A percentile compares a stretch with the other conserved stretches of the same genome.
Evolutionary conservation across 2,329 filamentous ascomycete species (phyloP).

Genomic region (Trichophyton simii): DNA sequence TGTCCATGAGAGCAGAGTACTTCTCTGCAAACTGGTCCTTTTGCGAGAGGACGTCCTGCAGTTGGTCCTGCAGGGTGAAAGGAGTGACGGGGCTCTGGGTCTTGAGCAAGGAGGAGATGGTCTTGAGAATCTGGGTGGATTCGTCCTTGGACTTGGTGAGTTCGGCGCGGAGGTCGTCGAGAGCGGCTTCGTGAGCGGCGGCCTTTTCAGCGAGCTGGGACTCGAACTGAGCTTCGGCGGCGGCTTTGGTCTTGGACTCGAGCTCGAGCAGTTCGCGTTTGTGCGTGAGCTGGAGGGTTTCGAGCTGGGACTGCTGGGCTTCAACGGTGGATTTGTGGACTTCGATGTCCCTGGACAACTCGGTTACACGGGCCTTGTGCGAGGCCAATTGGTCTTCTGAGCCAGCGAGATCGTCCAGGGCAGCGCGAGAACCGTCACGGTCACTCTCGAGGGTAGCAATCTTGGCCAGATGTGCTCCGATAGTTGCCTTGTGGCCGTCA

Average conservation of each 20-base stretch:
- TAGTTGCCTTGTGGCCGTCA: conserved; percentile 64
- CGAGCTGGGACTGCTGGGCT: conserved; percentile 42
- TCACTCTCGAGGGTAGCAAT: conserved; percentile 63
- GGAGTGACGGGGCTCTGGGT: conserved; percentile 38
- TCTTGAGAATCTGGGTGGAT: conserved; percentile 50
- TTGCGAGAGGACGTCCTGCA: conserved; percentile 41
- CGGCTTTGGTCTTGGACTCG: conserved; percentile 26
- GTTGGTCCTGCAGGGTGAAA: conserved; percentile 48
- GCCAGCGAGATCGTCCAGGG: conserved; percentile 55
- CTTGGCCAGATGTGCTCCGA: conserved; percentile 54
- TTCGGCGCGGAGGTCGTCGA: conserved; percentile 49
- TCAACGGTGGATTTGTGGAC: conserved; percentile 44
- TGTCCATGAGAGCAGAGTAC: conserved; percentile 30
- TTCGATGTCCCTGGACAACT: conserved; percentile 46
- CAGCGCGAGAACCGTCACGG: conserved; percentile 51
- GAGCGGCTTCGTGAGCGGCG: conserved; percentile 45
- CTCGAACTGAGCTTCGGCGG: conserved; percentile 27
- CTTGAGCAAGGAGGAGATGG: conserved; percentile 37
- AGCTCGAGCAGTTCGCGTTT: conserved; percentile 31
- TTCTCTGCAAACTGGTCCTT: conserved; percentile 33
- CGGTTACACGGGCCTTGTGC: conserved; percentile 35
- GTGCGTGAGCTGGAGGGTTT: conserved; percentile 43
- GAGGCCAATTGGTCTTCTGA: conserved; percentile 39
- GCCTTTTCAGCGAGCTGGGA: conserved; percentile 38
- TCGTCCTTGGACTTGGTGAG: conserved; percentile 54